Conservation (phyloP, 2,329 filamentous ascomycete genomes). For the Biscogniauxia mediterranea region DNA sequence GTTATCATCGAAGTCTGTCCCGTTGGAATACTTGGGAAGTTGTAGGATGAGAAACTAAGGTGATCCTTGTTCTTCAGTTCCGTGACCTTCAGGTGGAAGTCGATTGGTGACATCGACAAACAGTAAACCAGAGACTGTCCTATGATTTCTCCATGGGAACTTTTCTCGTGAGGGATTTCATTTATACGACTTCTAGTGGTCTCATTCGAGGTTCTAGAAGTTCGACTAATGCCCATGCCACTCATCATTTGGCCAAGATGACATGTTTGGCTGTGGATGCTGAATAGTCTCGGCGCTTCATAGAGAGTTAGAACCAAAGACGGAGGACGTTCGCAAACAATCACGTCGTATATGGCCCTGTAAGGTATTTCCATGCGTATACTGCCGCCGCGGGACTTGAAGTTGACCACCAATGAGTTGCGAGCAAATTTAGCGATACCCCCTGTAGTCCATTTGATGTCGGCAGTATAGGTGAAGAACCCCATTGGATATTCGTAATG, state of each 20-base stretch:
- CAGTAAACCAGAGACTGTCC: constrained; percentile 47
- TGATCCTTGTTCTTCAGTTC: constrained; percentile 27
- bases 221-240: constrained; percentile 15
- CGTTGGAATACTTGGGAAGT: constrained; percentile 15
- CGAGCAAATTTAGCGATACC: constrained; percentile 43
- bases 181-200: constrained; percentile 31
- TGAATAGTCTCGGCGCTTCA: constrained; percentile 51
- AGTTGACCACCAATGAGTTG: constrained; percentile 39
- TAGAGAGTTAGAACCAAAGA: constrained; percentile 50
- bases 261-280: constrained; percentile 27
- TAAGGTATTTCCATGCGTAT: constrained; percentile 49
- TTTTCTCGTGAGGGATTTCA: constrained; percentile 25
- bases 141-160: constrained; percentile 34
- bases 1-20: constrained; percentile 20
- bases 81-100: constrained; percentile 32
- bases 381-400: constrained; percentile 17
- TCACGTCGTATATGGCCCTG: constrained; percentile 45
- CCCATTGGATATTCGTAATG: constrained; percentile 42
- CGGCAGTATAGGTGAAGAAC: constrained; percentile 44
- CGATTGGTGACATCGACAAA: constrained; percentile 27
- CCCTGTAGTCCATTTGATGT: constrained; percentile 38
- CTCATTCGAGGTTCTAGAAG: constrained; percentile 5
- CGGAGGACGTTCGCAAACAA: constrained; percentile 35
- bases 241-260: constrained; percentile 13
- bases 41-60: constrained; percentile 24